phyloP scores from a whole-genome alignment of 495 filamentous ascomycete species.

The Thermochaetoides thermophila region DNA sequence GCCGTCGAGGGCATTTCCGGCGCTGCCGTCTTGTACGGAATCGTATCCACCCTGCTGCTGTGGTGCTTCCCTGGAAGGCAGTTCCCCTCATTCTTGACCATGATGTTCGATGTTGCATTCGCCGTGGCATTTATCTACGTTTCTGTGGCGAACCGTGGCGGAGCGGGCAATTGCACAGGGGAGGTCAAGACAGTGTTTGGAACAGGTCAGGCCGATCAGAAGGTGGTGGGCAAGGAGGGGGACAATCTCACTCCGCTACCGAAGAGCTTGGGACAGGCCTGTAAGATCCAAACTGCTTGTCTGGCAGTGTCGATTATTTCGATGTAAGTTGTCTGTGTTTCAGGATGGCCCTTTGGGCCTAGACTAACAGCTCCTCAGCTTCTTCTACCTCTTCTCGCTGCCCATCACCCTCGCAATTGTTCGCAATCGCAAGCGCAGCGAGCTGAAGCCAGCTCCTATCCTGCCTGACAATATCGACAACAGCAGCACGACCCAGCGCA shows the following conservation, averaged over 20 bases:
- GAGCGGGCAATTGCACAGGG: conserved; percentile 46
- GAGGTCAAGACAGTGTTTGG: conserved; percentile 53
- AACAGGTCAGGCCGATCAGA: conserved; percentile 35
- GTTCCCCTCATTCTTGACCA: conserved; percentile 50
- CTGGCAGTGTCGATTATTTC: conserved; percentile 67
- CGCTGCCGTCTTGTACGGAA: conserved; percentile 52
- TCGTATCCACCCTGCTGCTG: conserved; percentile 54
- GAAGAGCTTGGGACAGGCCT: conserved; percentile 38
- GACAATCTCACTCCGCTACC: conserved; percentile 18
- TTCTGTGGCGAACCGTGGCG: conserved; percentile 44
- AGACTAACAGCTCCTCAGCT: conserved; percentile 19
- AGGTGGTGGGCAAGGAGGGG: conserved; percentile 18
- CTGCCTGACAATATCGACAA: too few relatives aligned
- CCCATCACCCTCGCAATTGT: conserved; percentile 47
- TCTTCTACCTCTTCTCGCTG: conserved; percentile 54
- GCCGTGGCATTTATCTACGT: conserved; percentile 45
- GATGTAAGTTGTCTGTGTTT: conserved; percentile 42
- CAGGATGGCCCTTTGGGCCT: not conserved
- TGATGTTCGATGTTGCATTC: conserved; percentile 50
- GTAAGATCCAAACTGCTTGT: conserved; percentile 53
- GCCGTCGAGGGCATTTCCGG: conserved; percentile 77
- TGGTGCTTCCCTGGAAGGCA: conserved; percentile 63
- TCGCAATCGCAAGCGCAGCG: conserved; percentile 45
- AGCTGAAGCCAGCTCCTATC: not conserved
- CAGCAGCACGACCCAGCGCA: too few relatives aligned